Base-by-base conservation (phyloP, 2,329 filamentous ascomycete genomes). In the Colletotrichum kahawae region DNA sequence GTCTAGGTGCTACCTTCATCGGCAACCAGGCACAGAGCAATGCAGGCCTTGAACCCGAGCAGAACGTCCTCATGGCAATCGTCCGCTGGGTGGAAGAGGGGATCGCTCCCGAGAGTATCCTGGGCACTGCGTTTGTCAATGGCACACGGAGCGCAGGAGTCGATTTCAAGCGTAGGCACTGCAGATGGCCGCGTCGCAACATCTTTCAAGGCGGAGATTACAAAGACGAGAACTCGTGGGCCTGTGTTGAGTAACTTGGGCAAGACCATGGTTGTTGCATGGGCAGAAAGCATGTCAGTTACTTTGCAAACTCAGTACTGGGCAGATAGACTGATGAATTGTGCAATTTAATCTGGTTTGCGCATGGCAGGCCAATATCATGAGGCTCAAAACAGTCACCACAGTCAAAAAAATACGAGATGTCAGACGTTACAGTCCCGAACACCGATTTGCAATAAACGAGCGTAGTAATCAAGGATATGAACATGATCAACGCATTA, bases 111-210 rank as follows among this genome's bases (percentile, higher is more conserved):
- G 78, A 81, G 1, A 79, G 80, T 2, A 70, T 85, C 7, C 74
- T 80, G n/a, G 85, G 84, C 0, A 84, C 83, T 0, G 83, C 82
- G 7, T 85, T 79, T 48, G 78, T 80, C 5, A 79, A 82, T 13
- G 79, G 79, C 7, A 78, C 76, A 2, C 77, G 75, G 31, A 74
- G 68, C 2, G 80, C 80, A 27, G 76, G 73, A 1, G 74, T 84
- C 4, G 79, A 48, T 2, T 84, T 81, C 62, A 77, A 80, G 75
- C 80, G 83, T 63, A 79, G 79, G 16, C 83, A 85, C 70, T 85
- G 83, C 77, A 79, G 78, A 62, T 84, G 82, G 66, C 83, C 82
- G 2, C 77, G 78, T 21, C 79, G 82, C 10, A 84, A 82, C 59
- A 78, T 78, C 1, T 84, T 82, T 66, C 43, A 77, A 4, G 79